phyloP scores from a whole-genome alignment of 345 rosid genomes.

The Anacardium occidentale region DNA sequence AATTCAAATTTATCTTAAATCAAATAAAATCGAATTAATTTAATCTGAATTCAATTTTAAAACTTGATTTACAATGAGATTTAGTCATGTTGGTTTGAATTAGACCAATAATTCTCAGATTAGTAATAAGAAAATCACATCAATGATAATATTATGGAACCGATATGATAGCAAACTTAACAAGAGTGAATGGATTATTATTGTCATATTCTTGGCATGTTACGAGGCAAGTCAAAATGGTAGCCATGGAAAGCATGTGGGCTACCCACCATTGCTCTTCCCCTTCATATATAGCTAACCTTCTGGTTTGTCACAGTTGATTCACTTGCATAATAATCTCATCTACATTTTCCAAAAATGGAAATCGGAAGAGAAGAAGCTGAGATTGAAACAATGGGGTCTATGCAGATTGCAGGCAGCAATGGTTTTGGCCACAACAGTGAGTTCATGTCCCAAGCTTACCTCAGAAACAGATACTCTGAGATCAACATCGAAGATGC shows the following conservation, averaged over 20 bases:
- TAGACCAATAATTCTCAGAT: too few relatives aligned
- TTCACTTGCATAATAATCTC: constrained; percentile 28
- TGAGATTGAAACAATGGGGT: constrained; percentile 57
- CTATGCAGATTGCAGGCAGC: constrained; percentile 79
- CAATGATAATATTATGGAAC: too few relatives aligned
- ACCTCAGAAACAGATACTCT: constrained; percentile 59
- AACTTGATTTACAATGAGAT: too few relatives aligned
- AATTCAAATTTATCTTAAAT: too few relatives aligned
- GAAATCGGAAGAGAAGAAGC: constrained; percentile 43
- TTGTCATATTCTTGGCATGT: too few relatives aligned
- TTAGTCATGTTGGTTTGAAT: too few relatives aligned
- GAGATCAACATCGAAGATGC: constrained; percentile 67
- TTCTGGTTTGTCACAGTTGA: constrained; percentile 69
- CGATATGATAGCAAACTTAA: too few relatives aligned
- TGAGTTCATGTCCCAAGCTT: constrained; percentile 79
- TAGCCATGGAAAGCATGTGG: constrained; percentile 68
- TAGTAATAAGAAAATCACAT: too few relatives aligned
- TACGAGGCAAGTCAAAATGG: too few relatives aligned
- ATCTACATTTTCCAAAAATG: constrained; percentile 25
- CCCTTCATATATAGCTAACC: constrained; percentile 39
- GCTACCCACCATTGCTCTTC: constrained; percentile 51
- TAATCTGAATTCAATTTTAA: too few relatives aligned
- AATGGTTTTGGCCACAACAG: constrained; percentile 72
- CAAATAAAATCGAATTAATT: too few relatives aligned
- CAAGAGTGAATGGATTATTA: too few relatives aligned